Base-by-base conservation (phyloP, 441 rosid genomes). In the Erysimum cheiri region DNA sequence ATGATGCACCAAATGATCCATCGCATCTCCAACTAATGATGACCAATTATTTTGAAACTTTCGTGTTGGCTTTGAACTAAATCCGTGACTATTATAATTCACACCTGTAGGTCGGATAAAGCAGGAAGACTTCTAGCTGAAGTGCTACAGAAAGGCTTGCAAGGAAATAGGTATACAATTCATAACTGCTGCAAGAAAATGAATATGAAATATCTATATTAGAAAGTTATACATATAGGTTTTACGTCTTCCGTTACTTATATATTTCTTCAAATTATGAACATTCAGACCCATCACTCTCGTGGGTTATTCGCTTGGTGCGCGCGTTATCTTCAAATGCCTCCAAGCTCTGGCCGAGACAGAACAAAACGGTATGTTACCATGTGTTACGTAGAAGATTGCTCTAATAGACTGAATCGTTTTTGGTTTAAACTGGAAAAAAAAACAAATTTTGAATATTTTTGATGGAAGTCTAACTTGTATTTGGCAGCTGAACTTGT, bases 301-400 rank as follows among this genome's bases (percentile, higher is more conserved):
- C 7, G 84, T 93, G 54, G 97, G 97, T 61, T 93, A 78, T 77
- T 93, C 97, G n/a, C 90, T 93, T 73, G 98, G 98, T 64, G 96
- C 98, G 10, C 86, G 97, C 28, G 88, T 89, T 56, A 75, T 93
- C 74, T 93, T 91, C 75, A 91, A 88, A 72, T 93, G 98, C 75
- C 91, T 93, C 41, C 83, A 88, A 74, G 54, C 77, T 57, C 79
- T 93, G 82, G 88, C 92, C 12, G 88, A 87, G 84, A 84, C 89
- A 37, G 88, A 87, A 76, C 78, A 80, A 56, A 81, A 76, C 68
- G 96, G 97, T 87, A 90, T 50, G 5, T 59, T 39, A 14, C 9
- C 29, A 6, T 63, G 24, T 32, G 29, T 17, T 32, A 40, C 46
- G 40, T 22, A 50, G 24, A 36, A 57, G 12, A 39, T 39, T 39